Evolutionary conservation across 1,284 basidiomycete genomes (phyloP), one percentile per base, ranked within the genome.

Genomic region (Boletus smithii): DNA sequence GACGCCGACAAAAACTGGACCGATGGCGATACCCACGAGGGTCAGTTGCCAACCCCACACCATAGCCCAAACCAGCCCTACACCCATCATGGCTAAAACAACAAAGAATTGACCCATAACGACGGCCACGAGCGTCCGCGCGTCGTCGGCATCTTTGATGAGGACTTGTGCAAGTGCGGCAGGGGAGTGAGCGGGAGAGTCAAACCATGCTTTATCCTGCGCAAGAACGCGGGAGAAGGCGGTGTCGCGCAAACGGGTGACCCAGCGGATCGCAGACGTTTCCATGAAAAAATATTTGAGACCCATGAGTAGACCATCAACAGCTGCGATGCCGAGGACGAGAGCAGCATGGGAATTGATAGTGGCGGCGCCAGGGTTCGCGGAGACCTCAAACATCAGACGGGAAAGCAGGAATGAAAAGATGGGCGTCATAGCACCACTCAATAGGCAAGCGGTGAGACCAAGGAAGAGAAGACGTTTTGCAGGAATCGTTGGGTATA

Each of bases 171-270:
- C 82, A n/a, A 98, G 65, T 8, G 77, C 71, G 5, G 79, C 70
- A 0, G 86, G 73, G 8, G 74, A 70, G 67, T 95, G 86, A 41
- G 76, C 74, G 3, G 75, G 68, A 44, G 73, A 69, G 69, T 98
- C 93, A 66, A 95, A 97, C 82, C 87, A 99, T n/a, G 76, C 67
- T 68, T 91, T 92, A 68, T 97, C 93, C 67, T 97, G 95, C 2
- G 69, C 64, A 24, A 98, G 70, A 13, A 98, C 72, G 27, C 72
- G 77, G 14, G 61, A 56, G 58, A 88, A 86, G 6, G 80, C 83
- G 0, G 57, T 54, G 30, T 73, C 67, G 9, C 97, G 84, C 26
- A 97, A 64, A 17, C 63, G 60, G 8, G 80, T 81, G 11, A 91
- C 78, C 95, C 95, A 98, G 7, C 68, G 65, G 63, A 90, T 83